These are phyloP conservation scores for Paracoccidioides lutzii DNA, from an alignment of 2,329 filamentous ascomycete species.

Conservation along the genomic window DNA sequence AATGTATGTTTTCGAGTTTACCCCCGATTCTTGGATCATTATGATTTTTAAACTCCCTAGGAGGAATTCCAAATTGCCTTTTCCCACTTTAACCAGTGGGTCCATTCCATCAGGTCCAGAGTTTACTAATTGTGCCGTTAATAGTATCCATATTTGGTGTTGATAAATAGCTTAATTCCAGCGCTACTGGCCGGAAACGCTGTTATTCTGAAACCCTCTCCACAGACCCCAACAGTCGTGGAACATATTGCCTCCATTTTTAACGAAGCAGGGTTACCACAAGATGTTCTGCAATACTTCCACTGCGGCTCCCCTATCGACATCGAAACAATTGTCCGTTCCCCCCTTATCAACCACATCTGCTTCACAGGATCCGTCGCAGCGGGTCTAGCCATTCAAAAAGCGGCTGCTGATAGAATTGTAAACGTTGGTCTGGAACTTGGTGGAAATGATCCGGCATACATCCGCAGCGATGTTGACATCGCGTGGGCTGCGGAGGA, in stretches of 20 bases:
- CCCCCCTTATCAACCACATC: conserved; percentile 63
- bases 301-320: conserved; percentile 68
- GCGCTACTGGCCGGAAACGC: conserved; percentile 83
- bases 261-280: conserved; percentile 63
- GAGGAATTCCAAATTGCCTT: neutral
- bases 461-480: conserved; percentile 75
- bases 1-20: conserved; percentile 54
- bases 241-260: conserved; percentile 74
- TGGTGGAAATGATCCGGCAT: conserved; percentile 89
- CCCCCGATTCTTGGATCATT: neutral
- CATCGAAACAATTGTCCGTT: conserved; percentile 66
- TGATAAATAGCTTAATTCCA: conserved; percentile 84
- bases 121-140: conserved; percentile 9
- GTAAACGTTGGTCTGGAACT: conserved; percentile 82
- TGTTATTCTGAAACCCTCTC: conserved; percentile 87
- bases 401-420: conserved; percentile 69
- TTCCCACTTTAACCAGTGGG: neutral
- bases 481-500: conserved; percentile 83
- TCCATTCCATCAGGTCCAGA: no score
- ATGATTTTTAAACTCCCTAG: neutral
- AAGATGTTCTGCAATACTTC: conserved; percentile 80
- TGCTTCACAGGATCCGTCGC: conserved; percentile 92
- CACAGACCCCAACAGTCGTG: conserved; percentile 83
- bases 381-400: conserved; percentile 73
- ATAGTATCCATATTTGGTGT: conserved; percentile 86